Evolutionary conservation across 495 filamentous ascomycete genomes (phyloP).

Genomic region (Lophiostoma macrostomum): DNA sequence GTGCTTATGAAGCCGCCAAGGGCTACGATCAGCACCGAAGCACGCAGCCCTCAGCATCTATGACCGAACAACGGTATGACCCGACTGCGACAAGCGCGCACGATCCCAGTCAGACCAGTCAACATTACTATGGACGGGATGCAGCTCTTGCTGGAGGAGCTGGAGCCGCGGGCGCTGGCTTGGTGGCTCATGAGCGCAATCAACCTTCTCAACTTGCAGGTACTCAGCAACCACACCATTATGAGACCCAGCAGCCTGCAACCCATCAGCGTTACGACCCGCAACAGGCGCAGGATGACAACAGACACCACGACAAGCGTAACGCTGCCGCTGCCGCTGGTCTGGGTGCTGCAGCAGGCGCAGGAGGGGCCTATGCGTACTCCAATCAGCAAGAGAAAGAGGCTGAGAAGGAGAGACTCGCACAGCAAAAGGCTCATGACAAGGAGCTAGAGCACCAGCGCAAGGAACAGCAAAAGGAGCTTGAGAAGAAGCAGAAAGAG

Average conservation of each 20-base stretch:
- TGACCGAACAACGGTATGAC: conserved; percentile 28
- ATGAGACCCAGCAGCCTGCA: conserved; percentile 6
- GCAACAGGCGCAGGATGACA: conserved; percentile 7
- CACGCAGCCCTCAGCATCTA: conserved; percentile 15
- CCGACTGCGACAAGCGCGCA: conserved; percentile 13
- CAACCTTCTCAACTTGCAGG: not conserved
- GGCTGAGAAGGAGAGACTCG: conserved; percentile 23
- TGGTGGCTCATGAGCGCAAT: conserved; percentile 1
- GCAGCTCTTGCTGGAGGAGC: conserved; percentile 20
- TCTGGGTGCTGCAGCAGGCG: conserved; percentile 17
- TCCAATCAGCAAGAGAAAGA: conserved; percentile 33
- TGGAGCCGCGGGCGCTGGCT: conserved; percentile 24
- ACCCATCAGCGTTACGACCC: conserved; percentile 21
- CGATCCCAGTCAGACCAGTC: not conserved
- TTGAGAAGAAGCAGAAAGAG: conserved; percentile 15
- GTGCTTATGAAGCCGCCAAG: conserved; percentile 24
- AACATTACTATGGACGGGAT: conserved; percentile 37
- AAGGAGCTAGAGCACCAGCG: conserved; percentile 18
- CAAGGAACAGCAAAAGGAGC: conserved; percentile 19
- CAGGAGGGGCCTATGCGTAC: conserved; percentile 21
- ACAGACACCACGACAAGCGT: conserved; percentile 12
- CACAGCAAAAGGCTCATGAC: conserved; percentile 12
- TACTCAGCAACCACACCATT: conserved; percentile 17
- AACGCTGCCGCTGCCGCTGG: conserved; percentile 14
- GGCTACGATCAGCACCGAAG: conserved; percentile 10